Conservation (phyloP, 1,284 basidiomycete genomes). For the Fomitopsis schrenkii region DNA sequence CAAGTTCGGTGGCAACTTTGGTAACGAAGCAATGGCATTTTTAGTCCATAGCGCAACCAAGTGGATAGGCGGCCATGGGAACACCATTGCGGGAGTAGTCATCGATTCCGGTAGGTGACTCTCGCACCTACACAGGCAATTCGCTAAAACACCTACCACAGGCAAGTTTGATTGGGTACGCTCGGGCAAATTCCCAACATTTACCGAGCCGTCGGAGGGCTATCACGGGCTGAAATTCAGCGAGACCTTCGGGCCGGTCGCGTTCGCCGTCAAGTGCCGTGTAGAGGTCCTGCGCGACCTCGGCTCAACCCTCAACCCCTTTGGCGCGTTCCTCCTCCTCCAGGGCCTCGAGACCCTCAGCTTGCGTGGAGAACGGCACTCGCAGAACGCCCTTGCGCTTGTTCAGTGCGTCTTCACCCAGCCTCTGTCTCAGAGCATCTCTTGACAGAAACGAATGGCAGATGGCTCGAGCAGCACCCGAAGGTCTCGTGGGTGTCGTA, state of each 20-base stretch:
- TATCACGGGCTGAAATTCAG: conserved; percentile 79
- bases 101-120: conserved; percentile 58
- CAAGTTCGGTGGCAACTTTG: neutral
- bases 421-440: neutral
- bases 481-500: conserved; percentile 83
- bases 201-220: conserved; percentile 80
- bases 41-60: conserved; percentile 86
- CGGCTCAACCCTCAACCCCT: conserved; percentile 78
- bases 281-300: conserved; percentile 77
- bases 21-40: neutral
- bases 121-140: neutral
- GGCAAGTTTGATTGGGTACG: conserved; percentile 85
- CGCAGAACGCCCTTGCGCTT: conserved; percentile 70
- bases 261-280: conserved; percentile 75
- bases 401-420: conserved; percentile 44
- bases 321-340: conserved; percentile 79
- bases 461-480: conserved; percentile 69
- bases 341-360: conserved; percentile 88
- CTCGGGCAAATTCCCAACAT: conserved; percentile 76
- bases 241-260: conserved; percentile 72
- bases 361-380: conserved; percentile 74
- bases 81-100: conserved; percentile 82
- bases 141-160: conserved; percentile 13
- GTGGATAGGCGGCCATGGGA: conserved; percentile 91
- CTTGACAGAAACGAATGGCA: conserved; percentile 16